Evolutionary conservation across 2,329 filamentous ascomycete species (phyloP).

Genomic region (Stromatinia cepivora): DNA sequence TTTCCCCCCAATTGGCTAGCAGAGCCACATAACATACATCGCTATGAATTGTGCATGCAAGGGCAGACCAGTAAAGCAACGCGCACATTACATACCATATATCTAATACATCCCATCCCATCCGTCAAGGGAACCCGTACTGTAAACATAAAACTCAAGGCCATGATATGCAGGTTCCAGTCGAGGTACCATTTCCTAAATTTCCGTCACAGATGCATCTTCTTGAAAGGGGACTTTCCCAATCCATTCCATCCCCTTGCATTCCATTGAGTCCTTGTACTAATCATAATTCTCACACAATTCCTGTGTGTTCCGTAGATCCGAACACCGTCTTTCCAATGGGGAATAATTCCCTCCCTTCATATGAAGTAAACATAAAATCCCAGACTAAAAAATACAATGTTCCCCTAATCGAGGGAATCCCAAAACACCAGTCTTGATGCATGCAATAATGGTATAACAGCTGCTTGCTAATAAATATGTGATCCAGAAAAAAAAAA

Average conservation of each 20-base stretch:
- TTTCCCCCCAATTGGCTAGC: background rate
- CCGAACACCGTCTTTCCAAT: background rate
- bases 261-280: background rate
- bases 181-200: background rate
- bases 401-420: background rate
- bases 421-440: constrained; percentile 21
- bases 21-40: background rate
- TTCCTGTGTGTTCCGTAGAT: background rate
- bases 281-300: background rate
- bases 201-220: background rate
- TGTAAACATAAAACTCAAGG: background rate
- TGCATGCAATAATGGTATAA: constrained; percentile 21
- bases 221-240: background rate
- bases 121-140: background rate
- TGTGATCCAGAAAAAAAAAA: background rate
- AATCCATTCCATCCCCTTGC: background rate
- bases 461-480: background rate
- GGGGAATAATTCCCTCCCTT: background rate
- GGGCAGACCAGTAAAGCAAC: background rate
- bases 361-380: background rate
- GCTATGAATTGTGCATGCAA: background rate
- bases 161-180: background rate
- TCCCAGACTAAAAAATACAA: constrained; percentile 3
- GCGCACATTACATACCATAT: background rate
- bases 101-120: background rate